Conservation (phyloP, 441 rosid genomes). For the Euphorbia schlechtendalii region DNA sequence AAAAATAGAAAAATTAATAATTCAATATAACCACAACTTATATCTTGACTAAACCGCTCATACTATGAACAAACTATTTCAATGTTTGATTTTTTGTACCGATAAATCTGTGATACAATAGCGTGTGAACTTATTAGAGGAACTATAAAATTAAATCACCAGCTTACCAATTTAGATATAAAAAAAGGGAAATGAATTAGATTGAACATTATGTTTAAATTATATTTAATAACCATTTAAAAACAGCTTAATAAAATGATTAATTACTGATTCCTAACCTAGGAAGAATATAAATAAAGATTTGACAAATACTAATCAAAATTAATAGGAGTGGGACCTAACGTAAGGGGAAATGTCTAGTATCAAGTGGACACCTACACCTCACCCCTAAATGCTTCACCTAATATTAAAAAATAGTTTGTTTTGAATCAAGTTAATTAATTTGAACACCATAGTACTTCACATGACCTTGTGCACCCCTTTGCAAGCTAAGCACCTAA, state of each 20-base stretch:
- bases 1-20: too few relatives aligned
- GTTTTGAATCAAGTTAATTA: neutral
- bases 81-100: too few relatives aligned
- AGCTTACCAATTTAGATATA: neutral
- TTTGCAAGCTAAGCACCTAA: constrained; percentile 28
- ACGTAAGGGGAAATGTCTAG: constrained; percentile 30
- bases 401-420: neutral
- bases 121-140: neutral
- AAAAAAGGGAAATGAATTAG: neutral
- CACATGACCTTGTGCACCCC: constrained; percentile 30
- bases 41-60: too few relatives aligned
- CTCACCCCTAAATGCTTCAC: constrained; percentile 16
- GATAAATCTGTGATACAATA: neutral
- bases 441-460: constrained; percentile 1
- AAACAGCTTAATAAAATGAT: neutral
- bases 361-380: constrained; percentile 31
- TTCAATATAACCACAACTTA: too few relatives aligned
- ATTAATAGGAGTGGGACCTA: constrained; percentile 20
- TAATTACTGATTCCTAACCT: constrained; percentile 6
- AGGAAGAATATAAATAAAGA: constrained; percentile 18
- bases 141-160: too few relatives aligned
- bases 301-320: too few relatives aligned
- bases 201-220: too few relatives aligned
- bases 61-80: too few relatives aligned
- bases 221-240: too few relatives aligned